Evolutionary conservation across 2,329 filamentous ascomycete species (phyloP).

Genomic region (Fusarium musae): DNA sequence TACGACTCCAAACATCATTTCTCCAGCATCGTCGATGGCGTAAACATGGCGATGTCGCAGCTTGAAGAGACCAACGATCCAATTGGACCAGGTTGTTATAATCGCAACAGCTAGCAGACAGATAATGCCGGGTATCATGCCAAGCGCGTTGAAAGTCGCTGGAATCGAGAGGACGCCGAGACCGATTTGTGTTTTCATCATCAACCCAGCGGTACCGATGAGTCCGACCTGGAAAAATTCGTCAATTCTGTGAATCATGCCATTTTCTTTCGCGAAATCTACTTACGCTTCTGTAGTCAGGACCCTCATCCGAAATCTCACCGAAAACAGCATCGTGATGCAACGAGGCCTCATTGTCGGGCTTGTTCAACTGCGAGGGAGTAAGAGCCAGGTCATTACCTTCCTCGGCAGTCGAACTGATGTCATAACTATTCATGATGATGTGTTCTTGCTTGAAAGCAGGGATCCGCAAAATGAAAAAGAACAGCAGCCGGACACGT

Average conservation of each 20-base stretch:
- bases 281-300: slow-evolving; percentile 47
- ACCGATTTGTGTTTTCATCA: slow-evolving; percentile 61
- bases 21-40: slow-evolving; percentile 63
- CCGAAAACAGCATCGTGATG: slow-evolving; percentile 47
- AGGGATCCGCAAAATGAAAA: neutral
- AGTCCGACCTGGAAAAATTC: slow-evolving; percentile 50
- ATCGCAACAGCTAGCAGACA: slow-evolving; percentile 52
- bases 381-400: neutral
- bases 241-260: neutral
- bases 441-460: neutral
- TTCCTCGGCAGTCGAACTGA: neutral
- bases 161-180: slow-evolving; percentile 61
- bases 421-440: neutral
- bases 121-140: slow-evolving; percentile 59
- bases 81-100: slow-evolving; percentile 62
- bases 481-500: neutral
- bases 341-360: neutral
- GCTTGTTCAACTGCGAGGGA: neutral
- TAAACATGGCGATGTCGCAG: slow-evolving; percentile 62
- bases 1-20: slow-evolving; percentile 58
- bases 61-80: slow-evolving; percentile 63
- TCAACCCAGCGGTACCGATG: slow-evolving; percentile 56
- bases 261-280: neutral
- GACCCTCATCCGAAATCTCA: slow-evolving; percentile 44
- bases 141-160: slow-evolving; percentile 56